Evolutionary conservation across 176 grass and related monocot genomes (phyloP), one percentile per base, ranked within the genome.

Genomic region (Poa annua): DNA sequence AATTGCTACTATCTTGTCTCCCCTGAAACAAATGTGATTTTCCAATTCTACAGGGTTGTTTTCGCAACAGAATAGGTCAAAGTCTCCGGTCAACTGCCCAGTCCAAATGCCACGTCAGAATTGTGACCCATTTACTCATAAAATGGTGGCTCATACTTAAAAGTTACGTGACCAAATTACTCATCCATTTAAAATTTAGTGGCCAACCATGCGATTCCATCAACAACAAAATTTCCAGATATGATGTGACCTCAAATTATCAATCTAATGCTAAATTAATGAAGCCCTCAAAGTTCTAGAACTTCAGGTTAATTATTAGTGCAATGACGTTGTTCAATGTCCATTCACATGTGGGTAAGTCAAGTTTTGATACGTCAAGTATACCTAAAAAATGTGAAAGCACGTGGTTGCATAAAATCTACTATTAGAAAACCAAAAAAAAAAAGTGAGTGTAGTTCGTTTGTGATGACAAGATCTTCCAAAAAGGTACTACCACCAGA

Each of bases 211-310:
- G 29, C 29, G 29, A 29, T 29, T 29, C 29, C 29, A 1, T 29
- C 29, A 29, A 29, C 16, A 69, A 32, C 26, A 59, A 79, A 86
- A 63, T 63, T 4, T n/a, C 59, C 25, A 41, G 25, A 10, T 49
- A 13, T 17, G 36, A 7, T 69, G 24, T 6, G 41, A 54, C 25
- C 60, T 49, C 7, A 47, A 14, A 20, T 36, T 59, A 29, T 19
- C 7, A 81, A 67, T 75, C 47, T 75, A 29, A 65, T 81, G 32
- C 21, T 55, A 35, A 64, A 74, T 25, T 42, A 81, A 62, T 35
- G 21, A 57, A 67, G 15, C 26, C 33, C 56, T 50, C 45, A 32
- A 74, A 63, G 20, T 64, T 64, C 44, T 15, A 71, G 10, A 42
- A 42, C 21, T 53, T 71, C 51, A 55, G 66, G 68, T 65, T 63